Evolutionary conservation across 306 rosid species (phyloP), one percentile per base, ranked within the genome.

Genomic region (Trifolium repens): DNA sequence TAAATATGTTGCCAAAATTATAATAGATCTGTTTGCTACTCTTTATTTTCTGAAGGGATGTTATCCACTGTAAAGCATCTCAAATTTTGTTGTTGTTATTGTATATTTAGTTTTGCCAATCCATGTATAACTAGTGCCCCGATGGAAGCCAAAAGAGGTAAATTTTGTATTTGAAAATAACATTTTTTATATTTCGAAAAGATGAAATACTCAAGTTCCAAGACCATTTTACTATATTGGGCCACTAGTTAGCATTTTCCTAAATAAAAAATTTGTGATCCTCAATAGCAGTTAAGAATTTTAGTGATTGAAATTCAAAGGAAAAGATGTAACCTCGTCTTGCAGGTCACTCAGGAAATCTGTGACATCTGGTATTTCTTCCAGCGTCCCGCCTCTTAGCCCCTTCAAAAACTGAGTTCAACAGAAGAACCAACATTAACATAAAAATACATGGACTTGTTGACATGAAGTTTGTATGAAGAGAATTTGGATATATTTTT

Each of bases 331-430:
- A 88, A 88, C 97, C 94, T 87, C 87, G 58, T 61, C 67, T 64
- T 74, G 59, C 40, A 83, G 81, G 74, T 77, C 88, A 11, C 83
- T 87, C 73, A 87, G 61, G 78, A 86, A 78, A 42, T 91, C 97
- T 77, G 86, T 35, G 44, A 90, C 79, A 79, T 35, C 62, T 7
- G 94, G 88, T 78, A 91, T 85, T 82, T 88, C 94, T 72, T 85
- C 85, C 71, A 69, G 84, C 85, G 82, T 74, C 73, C 75, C 88
- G 65, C 64, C 67, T 72, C 82, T 79, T 47, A 86, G 80, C 73
- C 83, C 83, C 69, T 79, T 87, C 91, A 91, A 73, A 72, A 83
- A 80, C 96, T 88, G 96, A 55, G 68, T 68, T 74, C 67, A 80
- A 59, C 50, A 79, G 63, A 80, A 59, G 80, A 78, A 66, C 64